Conservation (phyloP, 1,139 yeast species). For the Protomyces lactucae-debilis region DNA sequence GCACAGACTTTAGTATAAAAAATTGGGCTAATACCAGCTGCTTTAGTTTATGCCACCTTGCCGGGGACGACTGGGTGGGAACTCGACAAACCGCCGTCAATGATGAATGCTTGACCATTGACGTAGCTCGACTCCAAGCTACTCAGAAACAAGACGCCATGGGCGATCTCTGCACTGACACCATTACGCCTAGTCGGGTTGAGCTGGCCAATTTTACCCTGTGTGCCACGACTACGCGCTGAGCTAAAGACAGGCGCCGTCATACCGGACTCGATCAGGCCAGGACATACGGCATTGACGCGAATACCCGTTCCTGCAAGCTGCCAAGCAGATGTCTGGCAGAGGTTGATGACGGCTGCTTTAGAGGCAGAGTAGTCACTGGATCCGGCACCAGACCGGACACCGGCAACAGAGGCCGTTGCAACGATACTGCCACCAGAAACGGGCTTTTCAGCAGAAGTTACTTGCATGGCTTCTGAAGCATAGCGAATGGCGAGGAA, state of each 20-base stretch:
- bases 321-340: conserved; percentile 32
- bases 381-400: conserved; percentile 30
- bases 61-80: conserved; percentile 30
- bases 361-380: conserved; percentile 32
- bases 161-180: conserved; percentile 29
- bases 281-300: conserved; percentile 33
- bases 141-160: conserved; percentile 29
- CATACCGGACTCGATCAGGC: conserved; percentile 32
- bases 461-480: conserved; percentile 27
- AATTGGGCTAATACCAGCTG: no score
- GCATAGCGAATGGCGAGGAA: conserved; percentile 29
- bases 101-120: conserved; percentile 28
- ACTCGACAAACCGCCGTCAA: conserved; percentile 31
- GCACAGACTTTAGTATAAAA: no score
- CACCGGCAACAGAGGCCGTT: conserved; percentile 32
- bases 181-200: conserved; percentile 30
- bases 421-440: conserved; percentile 33
- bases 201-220: conserved; percentile 27
- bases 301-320: conserved; percentile 30
- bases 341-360: conserved; percentile 32
- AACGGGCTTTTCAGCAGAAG: conserved; percentile 11
- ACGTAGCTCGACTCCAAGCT: conserved; percentile 29
- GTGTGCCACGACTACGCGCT: conserved; percentile 28
- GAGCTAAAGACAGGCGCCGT: conserved; percentile 16
- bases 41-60: conserved; percentile 8